Conservation (phyloP, 192 early-diverging fungal species). For the Coemansia reversa region DNA sequence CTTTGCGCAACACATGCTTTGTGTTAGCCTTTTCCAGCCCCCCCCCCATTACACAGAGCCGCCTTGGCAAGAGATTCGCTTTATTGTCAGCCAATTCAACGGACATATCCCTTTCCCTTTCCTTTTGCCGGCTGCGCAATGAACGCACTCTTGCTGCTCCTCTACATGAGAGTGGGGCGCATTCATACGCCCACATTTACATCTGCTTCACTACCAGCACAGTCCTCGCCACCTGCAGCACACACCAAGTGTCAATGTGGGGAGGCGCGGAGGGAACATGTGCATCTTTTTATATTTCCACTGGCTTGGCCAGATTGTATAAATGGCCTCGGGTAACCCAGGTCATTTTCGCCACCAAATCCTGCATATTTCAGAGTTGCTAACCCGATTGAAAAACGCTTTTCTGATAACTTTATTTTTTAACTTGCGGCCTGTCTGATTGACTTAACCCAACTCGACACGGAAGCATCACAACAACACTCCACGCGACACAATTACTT, state of each 20-base stretch:
- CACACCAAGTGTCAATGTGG: neutral
- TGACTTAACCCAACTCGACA: neutral
- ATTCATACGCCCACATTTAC: neutral
- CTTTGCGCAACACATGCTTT: neutral
- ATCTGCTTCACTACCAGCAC: neutral
- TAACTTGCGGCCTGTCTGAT: neutral
- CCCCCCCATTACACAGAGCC: too few relatives aligned
- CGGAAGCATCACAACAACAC: neutral
- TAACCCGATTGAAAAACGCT: constrained; percentile 5
- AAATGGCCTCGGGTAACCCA: neutral
- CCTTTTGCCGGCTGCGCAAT: neutral
- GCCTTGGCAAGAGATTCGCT: neutral
- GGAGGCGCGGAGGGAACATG: neutral
- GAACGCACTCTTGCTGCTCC: neutral
- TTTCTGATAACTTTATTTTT: neutral
- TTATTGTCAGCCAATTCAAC: neutral
- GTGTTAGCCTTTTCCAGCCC: neutral
- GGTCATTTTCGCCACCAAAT: neutral
- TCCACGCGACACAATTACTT: constrained; percentile 1
- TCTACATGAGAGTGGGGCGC: neutral
- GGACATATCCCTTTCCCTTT: neutral
- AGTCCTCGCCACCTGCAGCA: neutral
- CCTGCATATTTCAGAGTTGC: constrained; percentile 4
- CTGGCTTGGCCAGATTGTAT: constrained; percentile 1
- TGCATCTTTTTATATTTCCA: neutral